Conservation (phyloP, 2,329 filamentous ascomycete species). For the Phaeosphaeria sp. region DNA sequence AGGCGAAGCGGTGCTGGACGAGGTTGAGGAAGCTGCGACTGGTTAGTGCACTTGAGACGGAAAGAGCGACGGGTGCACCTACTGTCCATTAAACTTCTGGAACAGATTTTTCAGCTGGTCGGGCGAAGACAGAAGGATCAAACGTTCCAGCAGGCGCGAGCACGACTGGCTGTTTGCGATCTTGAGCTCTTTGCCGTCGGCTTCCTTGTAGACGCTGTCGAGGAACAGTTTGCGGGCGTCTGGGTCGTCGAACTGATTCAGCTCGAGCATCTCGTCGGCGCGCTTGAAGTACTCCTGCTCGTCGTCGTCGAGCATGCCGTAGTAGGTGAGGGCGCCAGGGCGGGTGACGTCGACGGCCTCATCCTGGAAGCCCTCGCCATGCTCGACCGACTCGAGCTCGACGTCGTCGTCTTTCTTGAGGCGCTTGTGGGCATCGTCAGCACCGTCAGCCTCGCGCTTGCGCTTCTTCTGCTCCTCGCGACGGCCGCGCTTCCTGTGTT, state of each 20-base stretch:
- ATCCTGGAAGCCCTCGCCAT: conserved; percentile 25
- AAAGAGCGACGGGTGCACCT: conserved; percentile 32
- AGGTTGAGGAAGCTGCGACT: conserved; percentile 74
- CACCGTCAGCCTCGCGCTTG: conserved; percentile 46
- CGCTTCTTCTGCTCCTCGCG: conserved; percentile 60
- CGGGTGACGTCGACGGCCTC: conserved; percentile 40
- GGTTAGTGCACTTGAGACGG: conserved; percentile 16
- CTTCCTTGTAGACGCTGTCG: conserved; percentile 84
- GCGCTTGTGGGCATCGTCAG: conserved; percentile 47
- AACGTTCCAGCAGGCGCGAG: conserved; percentile 87
- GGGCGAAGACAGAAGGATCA: conserved; percentile 82
- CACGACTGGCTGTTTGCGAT: conserved; percentile 95
- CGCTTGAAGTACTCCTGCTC: conserved; percentile 96
- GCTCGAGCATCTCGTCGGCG: conserved; percentile 86
- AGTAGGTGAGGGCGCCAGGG: conserved; percentile 75
- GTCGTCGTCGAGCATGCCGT: conserved; percentile 88
- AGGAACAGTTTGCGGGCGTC: conserved; percentile 67
- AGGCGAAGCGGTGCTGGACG: conserved; percentile 94
- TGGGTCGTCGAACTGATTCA: conserved; percentile 81
- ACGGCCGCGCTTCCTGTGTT: conserved; percentile 65
- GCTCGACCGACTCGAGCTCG: conserved; percentile 21
- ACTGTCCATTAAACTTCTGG: conserved; percentile 81
- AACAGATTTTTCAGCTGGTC: conserved; percentile 88
- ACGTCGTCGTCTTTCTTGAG: conserved; percentile 31
- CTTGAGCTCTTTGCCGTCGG: conserved; percentile 91